Evolutionary conservation across 768 basidiomycete genomes (phyloP).

Genomic region (Cantharellus anzutake): DNA sequence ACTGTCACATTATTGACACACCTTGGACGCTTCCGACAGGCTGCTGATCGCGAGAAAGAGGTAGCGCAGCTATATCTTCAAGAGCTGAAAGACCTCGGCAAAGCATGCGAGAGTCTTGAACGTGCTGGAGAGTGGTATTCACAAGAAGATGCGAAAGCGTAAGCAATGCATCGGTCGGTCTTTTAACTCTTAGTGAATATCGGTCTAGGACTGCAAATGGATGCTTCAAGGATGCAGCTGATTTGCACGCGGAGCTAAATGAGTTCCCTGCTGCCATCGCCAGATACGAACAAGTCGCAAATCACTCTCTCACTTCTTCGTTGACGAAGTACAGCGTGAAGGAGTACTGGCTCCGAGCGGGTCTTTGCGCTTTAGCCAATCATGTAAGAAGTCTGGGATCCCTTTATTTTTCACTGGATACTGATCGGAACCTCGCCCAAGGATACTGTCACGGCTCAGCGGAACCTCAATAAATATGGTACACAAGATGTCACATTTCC

Average conservation of each 20-base stretch:
- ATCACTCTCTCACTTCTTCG: constrained; percentile 56
- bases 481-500: constrained; percentile 72
- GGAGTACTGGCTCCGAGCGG: constrained; percentile 85
- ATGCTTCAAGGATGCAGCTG: constrained; percentile 92
- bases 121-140: constrained; percentile 93
- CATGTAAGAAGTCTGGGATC: constrained; percentile 30
- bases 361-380: constrained; percentile 77
- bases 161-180: constrained; percentile 17
- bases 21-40: constrained; percentile 84
- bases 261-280: constrained; percentile 72
- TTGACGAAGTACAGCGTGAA: constrained; percentile 98
- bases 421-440: constrained; percentile 16
- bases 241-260: constrained; percentile 77
- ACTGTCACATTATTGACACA: constrained; percentile 71
- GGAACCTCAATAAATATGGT: constrained; percentile 59
- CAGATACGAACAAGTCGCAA: constrained; percentile 79
- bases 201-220: constrained; percentile 69
- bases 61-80: constrained; percentile 46
- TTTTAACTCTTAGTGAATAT: not conserved
- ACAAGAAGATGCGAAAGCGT: constrained; percentile 96
- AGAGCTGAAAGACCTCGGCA: constrained; percentile 55
- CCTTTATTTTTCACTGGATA: not conserved
- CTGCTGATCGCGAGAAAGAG: constrained; percentile 95
- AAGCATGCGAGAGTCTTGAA: constrained; percentile 80
- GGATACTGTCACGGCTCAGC: constrained; percentile 71